Base-by-base conservation (phyloP, 2,329 filamentous ascomycete genomes). In the Rutstroemia sydowiana region DNA sequence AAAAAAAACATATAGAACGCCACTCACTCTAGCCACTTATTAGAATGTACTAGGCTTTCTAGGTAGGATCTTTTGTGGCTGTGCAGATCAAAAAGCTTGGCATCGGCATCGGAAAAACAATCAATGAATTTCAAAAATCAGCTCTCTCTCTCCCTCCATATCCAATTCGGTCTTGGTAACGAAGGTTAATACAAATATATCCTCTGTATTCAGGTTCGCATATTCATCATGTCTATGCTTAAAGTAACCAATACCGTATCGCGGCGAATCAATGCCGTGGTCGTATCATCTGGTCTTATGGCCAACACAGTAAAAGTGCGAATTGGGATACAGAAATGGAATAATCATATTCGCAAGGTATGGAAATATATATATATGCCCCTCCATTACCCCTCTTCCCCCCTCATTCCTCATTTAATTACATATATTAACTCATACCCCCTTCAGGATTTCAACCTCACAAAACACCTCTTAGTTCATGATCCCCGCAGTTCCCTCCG, bases 221-320 rank as follows among this genome's bases (percentile, higher is more conserved):
- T n/a, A 32, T 20, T 32, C 16, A 28, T 23, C n/a, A 53, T 53
- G 51, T 21, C 51, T 11, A 21, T 44, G 3, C 45, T 32, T 9
- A 39, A 18, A 40, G 32, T 32, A 5, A 45, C 39, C 1, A 10
- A 42, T 2, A 31, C 41, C 3, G 18, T 37, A 16, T 34, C 53
- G 32, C 44, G 53, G 10, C 45, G 46, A 28, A 58, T 64, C 18
- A 64, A 60, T 44, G 65, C 64, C 56, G 80, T 92, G 37, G 88
- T 92, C 21, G 79, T 91, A 45, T 88, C 86, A 39, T 82, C 87
- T 6, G 88, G 87, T 18, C 76, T 84, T 54, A 90, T 90, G 84
- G 71, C 81, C 54, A 87, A 84, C 70, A 90, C 87, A 2, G 85
- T 90, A 52, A 90, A 87, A 70, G 87, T 91, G 56, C 79, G 82